Base-by-base conservation (phyloP, 2,329 filamentous ascomycete genomes). In the Fusarium newnesense region DNA sequence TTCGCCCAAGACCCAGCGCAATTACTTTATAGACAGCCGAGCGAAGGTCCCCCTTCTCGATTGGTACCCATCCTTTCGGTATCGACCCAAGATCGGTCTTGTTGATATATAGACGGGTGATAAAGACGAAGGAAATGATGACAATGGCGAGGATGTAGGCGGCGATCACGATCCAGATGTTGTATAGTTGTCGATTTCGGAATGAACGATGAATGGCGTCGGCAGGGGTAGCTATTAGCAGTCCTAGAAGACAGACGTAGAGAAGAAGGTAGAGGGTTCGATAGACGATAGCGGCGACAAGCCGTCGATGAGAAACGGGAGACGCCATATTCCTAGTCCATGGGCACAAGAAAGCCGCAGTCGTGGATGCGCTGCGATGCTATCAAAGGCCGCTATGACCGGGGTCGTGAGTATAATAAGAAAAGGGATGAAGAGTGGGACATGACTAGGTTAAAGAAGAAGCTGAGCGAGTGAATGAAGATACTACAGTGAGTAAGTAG, bases 21-120 rank as follows among this genome's bases (percentile, higher is more conserved):
- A 99, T 92, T 84, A 97, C 90, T 74, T 90, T 89, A 77, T 93
- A 87, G 43, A 98, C 94, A 62, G 88, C 87, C 74, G 90, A 91
- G 49, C 89, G 89, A 49, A 98, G 89, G 80, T 98, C 95, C 73
- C 92, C 93, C 80, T 94, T 93, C 76, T 96, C 94, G 71, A 97
- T 87, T 1, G 95, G 95, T 21, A 97, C 89, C 88, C 94, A 97
- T 60, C 90, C 85, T 81, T 96, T 96, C 3, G 96, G 96, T 67
- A 99, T 97, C 8, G 90, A 91, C 24, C 91, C 89, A 13, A 98
- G 87, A 13, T 93, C 91, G 50, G 88, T 93, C 70, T 94, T 91
- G 78, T 94, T 97, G 60, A 96, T 94, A 83, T 96, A 98, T 26
- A 98, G 88, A n/a, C 96, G 88, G 60, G 91, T 90, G 62, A 91